phyloP scores from a whole-genome alignment of 2,329 filamentous ascomycete species.

The Alternaria ventricosa region DNA sequence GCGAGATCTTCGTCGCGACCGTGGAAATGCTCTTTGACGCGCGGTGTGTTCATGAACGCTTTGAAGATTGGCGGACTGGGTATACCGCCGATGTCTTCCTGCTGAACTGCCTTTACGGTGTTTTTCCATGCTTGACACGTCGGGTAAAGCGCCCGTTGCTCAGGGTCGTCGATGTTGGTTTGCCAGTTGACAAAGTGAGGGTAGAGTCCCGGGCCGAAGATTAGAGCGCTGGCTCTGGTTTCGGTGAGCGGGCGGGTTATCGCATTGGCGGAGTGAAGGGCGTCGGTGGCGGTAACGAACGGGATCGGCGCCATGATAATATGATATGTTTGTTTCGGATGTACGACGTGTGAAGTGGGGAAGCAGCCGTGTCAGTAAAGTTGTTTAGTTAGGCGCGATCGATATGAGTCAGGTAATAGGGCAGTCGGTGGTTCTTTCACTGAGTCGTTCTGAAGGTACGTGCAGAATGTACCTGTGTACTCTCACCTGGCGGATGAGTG shows the following conservation, averaged over 20 bases:
- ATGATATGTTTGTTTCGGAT: background rate
- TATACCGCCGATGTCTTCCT: background rate
- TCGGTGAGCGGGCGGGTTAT: background rate
- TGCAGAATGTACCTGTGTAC: background rate
- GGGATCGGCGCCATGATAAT: background rate
- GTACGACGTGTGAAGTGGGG: background rate
- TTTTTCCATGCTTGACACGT: background rate
- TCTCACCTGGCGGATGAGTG: background rate
- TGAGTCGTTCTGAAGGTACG: background rate
- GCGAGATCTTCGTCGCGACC: background rate
- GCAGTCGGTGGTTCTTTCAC: background rate
- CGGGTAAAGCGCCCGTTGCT: background rate
- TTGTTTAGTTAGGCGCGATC: background rate
- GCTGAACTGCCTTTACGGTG: background rate
- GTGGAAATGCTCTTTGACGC: background rate
- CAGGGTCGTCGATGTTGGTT: background rate
- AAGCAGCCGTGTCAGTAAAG: background rate
- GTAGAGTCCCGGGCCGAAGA: background rate
- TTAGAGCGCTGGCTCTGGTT: background rate
- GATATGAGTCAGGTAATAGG: background rate
- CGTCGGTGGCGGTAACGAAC: background rate
- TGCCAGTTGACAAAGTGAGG: background rate
- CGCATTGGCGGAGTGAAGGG: background rate
- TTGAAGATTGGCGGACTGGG: background rate
- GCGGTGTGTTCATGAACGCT: background rate